Base-by-base conservation (phyloP, 345 rosid genomes). In the Lumnitzera littorea region DNA sequence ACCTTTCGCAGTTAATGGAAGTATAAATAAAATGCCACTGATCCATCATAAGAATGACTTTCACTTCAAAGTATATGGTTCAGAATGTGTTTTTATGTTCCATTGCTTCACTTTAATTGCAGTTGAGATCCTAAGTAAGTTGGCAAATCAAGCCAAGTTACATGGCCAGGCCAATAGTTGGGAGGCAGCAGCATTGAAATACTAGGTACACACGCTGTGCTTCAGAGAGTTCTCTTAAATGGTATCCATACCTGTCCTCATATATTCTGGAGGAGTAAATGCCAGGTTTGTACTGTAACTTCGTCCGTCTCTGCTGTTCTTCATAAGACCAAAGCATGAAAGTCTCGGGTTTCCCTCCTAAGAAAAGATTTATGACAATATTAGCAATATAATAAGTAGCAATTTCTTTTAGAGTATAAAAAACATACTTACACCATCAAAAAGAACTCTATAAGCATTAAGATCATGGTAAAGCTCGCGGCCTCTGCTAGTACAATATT, bases 241-340 rank as follows among this genome's bases (percentile, higher is more conserved):
- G 23, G 46, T 60, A 48, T 46, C 29, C 72, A 17, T 59, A 89
- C 98, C 98, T 62, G 98, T 89, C 72, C 91, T 82, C 79, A 94
- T 66, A 75, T 89, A 94, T 78, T 94, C 99, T 0, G 96, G 99
- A 63, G 99, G 99, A 64, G 99, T 89, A 70, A 94, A 89, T 27
- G 95, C 99, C 36, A 90, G 67, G 68, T 94, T 94, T 27, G 99
- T 92, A 55, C 99, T 92, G 48, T 86, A 92, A 80, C 94, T 89
- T 79, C 86, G 89, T 31, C 99, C 97, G 56, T 92, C 96, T 69
- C 97, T 80, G 65, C 99, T 89, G 67, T 94, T 89, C 63, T 89
- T 94, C 97, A 94, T 94, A 72, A 94, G 74, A 64, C 99, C 99
- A 46, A 94, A 87, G 76, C 85, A 79, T 7, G 99, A 92, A 55